phyloP scores from a whole-genome alignment of 2,329 filamentous ascomycete species.

The Zymoseptoria passerinii region DNA sequence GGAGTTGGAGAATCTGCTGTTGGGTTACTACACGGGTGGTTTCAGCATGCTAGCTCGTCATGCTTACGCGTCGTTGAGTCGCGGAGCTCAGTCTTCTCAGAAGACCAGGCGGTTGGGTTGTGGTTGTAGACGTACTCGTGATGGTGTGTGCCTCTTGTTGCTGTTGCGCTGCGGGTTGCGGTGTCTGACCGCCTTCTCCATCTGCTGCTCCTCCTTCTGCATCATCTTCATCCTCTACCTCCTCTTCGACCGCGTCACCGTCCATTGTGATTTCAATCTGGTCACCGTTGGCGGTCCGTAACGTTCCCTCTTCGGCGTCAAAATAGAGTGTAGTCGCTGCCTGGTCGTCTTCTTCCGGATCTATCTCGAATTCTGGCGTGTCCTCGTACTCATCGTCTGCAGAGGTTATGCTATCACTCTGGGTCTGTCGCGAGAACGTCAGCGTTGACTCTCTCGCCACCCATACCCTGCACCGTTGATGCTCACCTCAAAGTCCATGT shows the following conservation, averaged over 20 bases:
- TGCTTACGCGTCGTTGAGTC: constrained; percentile 12
- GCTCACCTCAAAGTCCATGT: constrained; percentile 42
- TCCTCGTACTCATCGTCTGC: constrained; percentile 33
- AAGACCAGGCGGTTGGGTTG: constrained; percentile 3
- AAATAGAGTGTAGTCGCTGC: constrained; percentile 33
- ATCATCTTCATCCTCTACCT: constrained; percentile 16
- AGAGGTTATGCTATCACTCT: constrained; percentile 30
- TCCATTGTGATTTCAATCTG: constrained; percentile 21
- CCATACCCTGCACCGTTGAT: too few species aligned
- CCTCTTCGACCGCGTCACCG: constrained; percentile 27
- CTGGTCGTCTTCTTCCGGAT: constrained; percentile 33
- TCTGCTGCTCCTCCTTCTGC: constrained; percentile 25
- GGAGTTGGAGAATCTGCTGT: constrained; percentile 46
- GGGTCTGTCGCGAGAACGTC: constrained; percentile 19
- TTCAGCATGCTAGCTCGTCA: background rate
- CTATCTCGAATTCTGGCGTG: constrained; percentile 35
- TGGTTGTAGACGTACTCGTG: constrained; percentile 22
- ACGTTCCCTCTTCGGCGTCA: constrained; percentile 33
- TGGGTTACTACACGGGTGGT: constrained; percentile 33
- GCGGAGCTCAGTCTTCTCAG: constrained; percentile 11
- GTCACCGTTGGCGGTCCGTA: constrained; percentile 20
- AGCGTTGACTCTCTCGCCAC: background rate
- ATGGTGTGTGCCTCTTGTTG: constrained; percentile 20
- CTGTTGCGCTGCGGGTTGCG: constrained; percentile 11
- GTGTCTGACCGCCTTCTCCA: constrained; percentile 26